Percentiles rank a stretch among this genome's conserved stretches.
These are phyloP conservation scores for Evernia prunastri DNA, from an alignment of 495 filamentous ascomycete species.

Conservation along the genomic window DNA sequence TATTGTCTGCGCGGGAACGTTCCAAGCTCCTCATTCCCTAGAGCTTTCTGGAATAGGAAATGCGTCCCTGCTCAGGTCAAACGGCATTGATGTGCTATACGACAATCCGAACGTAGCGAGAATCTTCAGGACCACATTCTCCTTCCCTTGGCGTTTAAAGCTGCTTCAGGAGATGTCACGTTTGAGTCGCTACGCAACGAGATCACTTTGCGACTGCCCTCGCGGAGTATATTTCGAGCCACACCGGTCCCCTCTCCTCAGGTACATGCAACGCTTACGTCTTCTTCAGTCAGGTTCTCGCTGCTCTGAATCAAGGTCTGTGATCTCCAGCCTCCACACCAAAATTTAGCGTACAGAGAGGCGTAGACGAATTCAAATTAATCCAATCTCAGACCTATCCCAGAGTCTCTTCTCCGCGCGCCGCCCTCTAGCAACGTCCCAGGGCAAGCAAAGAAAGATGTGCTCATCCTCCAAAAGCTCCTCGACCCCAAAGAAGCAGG, in stretches of 20 bases:
- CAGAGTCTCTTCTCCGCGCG: slow-evolving; percentile 6
- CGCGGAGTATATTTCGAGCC: slow-evolving; percentile 14
- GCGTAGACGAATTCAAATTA: not conserved
- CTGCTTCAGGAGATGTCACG: slow-evolving; percentile 14
- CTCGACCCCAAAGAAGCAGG: slow-evolving; percentile 15
- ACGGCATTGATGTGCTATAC: slow-evolving; percentile 49
- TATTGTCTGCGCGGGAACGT: slow-evolving; percentile 34
- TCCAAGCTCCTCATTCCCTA: slow-evolving; percentile 44
- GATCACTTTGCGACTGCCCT: slow-evolving; percentile 9
- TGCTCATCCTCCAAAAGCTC: slow-evolving; percentile 12
- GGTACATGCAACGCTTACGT: slow-evolving; percentile 21
- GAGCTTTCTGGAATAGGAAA: slow-evolving; percentile 37
- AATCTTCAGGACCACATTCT: slow-evolving; percentile 44
- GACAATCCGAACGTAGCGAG: slow-evolving; percentile 46
- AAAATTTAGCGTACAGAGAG: not conserved
- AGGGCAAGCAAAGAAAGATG: slow-evolving; percentile 5
- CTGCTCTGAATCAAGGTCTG: slow-evolving; percentile 17
- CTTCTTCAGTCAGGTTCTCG: slow-evolving; percentile 19
- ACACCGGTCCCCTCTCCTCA: slow-evolving; percentile 22
- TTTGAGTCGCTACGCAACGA: slow-evolving; percentile 19
- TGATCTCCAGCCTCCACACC: not conserved
- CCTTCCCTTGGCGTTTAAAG: slow-evolving; percentile 19
- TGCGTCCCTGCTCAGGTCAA: slow-evolving; percentile 35
- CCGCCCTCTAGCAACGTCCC: not conserved
- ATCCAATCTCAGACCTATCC: not conserved